Evolutionary conservation across 2,329 filamentous ascomycete species (phyloP), one percentile per base, ranked within the genome.

Genomic region (Elsinoe necatrix): DNA sequence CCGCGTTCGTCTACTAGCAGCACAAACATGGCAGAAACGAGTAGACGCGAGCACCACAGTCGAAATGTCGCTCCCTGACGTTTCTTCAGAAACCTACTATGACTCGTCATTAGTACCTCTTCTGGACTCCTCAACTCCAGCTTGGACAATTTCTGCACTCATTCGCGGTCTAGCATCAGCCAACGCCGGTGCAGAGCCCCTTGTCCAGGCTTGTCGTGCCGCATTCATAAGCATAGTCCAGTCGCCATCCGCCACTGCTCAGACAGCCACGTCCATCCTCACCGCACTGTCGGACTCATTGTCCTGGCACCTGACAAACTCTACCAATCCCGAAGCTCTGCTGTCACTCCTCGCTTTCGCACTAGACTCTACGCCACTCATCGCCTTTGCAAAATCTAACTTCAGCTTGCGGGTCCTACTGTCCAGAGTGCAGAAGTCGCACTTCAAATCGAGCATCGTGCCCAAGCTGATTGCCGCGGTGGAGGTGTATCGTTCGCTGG

Each of bases 361-460:
- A 3, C 71, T 77, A 47, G 73, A 77, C 55, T 71, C 60, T 1
- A 69, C 68, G 7, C 54, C 59, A 5, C 54, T 61, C 1, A 55
- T 60, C 14, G 6, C 39, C 3, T 4, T 62, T 37, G 37, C 51
- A 12, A 23, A 29, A 34, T 47, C 27, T 47, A 41, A 29, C 79
- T 95, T 68, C 83, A 91, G 72, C 56, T 80, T 79, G 66, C 81
- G 81, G 59, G 76, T 70, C 5, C 72, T 95, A 2, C 89, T 90
- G 58, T 75, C 83, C 5, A 75, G 83, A 34, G 81, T 86, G 3
- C 89, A 95, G 65, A 89, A 85, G 69, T 80, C 87, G 0, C 87
- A 91, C 61, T 91, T 87, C 74, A 92, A 91, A 71, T 87, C 86
- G 0, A 83, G 85, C 18, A 93, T 89, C 67, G 81, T 95, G 42